Conservation (phyloP, 805 yeast species). For the Candida insectalens region DNA sequence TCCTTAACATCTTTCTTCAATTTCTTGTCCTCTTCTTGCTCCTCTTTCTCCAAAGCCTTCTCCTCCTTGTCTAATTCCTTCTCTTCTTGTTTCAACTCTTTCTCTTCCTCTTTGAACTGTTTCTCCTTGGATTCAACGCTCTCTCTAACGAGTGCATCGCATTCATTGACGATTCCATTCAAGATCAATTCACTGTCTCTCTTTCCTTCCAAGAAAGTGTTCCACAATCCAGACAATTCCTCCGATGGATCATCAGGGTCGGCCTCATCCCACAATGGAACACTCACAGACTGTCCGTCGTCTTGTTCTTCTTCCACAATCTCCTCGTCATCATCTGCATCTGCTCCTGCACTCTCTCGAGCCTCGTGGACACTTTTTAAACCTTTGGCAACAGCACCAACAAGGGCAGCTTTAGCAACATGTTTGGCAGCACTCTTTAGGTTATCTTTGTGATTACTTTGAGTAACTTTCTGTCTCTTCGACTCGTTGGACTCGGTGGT, state of each 20-base stretch:
- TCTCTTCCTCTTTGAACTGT: slow-evolving; percentile 2
- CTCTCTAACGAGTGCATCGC: slow-evolving; percentile 67
- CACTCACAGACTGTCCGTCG: slow-evolving; percentile 33
- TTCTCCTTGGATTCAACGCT: slow-evolving; percentile 7
- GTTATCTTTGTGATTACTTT: no score
- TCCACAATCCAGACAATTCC: slow-evolving; percentile 67
- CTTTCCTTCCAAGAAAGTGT: slow-evolving; percentile 44
- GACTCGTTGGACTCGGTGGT: no score
- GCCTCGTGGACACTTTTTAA: slow-evolving; percentile 6
- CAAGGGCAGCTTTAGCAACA: no score
- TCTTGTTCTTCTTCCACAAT: slow-evolving; percentile 10
- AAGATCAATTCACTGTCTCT: slow-evolving; percentile 55
- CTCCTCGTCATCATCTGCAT: slow-evolving; percentile 13
- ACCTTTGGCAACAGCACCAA: no score
- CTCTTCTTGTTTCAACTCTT: slow-evolving; percentile 6
- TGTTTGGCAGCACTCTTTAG: no score
- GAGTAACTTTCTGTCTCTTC: no score
- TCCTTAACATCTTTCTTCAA: slow-evolving; percentile 9
- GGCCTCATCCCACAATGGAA: slow-evolving; percentile 60
- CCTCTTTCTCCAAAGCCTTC: background rate
- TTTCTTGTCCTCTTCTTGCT: background rate
- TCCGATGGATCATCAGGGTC: slow-evolving; percentile 74
- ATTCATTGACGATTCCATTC: slow-evolving; percentile 87
- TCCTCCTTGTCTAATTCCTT: slow-evolving; percentile 4
- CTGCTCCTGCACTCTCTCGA: slow-evolving; percentile 10